phyloP scores from a whole-genome alignment of 1,284 basidiomycete genomes.

The Athelia sp. region DNA sequence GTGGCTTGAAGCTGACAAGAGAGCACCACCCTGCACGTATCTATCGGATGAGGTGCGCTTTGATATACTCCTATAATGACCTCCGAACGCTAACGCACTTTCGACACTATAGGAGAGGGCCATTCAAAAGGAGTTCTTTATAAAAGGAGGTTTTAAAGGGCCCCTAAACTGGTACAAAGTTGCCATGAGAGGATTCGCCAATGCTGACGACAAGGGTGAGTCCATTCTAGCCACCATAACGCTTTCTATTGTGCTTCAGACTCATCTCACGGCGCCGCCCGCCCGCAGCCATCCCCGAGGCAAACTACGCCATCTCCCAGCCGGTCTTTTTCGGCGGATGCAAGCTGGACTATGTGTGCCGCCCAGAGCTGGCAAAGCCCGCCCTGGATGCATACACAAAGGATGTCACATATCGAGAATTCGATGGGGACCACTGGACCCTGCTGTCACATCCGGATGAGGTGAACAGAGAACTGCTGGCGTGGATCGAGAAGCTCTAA shows the following conservation, averaged over 20 bases:
- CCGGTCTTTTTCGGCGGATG: slow-evolving; percentile 22
- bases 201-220: slow-evolving; percentile 14
- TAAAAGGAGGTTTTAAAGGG: slow-evolving; percentile 14
- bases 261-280: not conserved
- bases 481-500: slow-evolving; percentile 32
- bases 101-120: slow-evolving; percentile 9
- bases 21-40: slow-evolving; percentile 21
- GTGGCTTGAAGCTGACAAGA: slow-evolving; percentile 21
- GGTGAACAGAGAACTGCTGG: slow-evolving; percentile 29
- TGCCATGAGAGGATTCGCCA: slow-evolving; percentile 5
- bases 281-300: slow-evolving; percentile 12
- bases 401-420: slow-evolving; percentile 19
- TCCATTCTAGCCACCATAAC: not conserved
- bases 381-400: slow-evolving; percentile 10
- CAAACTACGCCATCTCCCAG: slow-evolving; percentile 8
- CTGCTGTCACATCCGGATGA: slow-evolving; percentile 23
- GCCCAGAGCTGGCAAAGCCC: slow-evolving; percentile 7
- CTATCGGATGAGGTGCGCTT: slow-evolving; percentile 21
- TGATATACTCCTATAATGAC: too few species aligned
- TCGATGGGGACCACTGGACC: slow-evolving; percentile 22
- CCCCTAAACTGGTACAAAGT: slow-evolving; percentile 21
- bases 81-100: too few species aligned
- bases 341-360: slow-evolving; percentile 17
- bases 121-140: slow-evolving; percentile 4
- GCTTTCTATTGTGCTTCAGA: not conserved